Conservation (phyloP, 1,139 yeast genomes). For the Debaryomyces sp. region DNA sequence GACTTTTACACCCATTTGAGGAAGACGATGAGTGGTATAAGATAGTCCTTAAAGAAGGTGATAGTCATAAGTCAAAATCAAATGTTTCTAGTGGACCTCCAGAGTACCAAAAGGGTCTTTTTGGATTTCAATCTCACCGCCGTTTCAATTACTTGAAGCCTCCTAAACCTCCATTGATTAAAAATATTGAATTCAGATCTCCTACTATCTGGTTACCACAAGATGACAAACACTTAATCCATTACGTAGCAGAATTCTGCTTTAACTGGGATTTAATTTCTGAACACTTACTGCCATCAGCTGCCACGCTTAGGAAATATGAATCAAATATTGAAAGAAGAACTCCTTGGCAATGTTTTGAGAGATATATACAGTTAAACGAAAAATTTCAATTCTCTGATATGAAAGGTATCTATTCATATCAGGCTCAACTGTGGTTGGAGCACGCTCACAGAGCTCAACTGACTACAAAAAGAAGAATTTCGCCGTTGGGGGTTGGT, state of each 20-base stretch:
- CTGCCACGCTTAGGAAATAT: slow-evolving; percentile 63
- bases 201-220: slow-evolving; percentile 97
- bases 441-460: slow-evolving; percentile 91
- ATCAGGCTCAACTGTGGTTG: slow-evolving; percentile 86
- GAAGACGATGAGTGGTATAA: slow-evolving; percentile 68
- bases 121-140: slow-evolving; percentile 61
- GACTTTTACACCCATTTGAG: slow-evolving; percentile 62
- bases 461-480: slow-evolving; percentile 81
- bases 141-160: slow-evolving; percentile 69
- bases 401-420: slow-evolving; percentile 84
- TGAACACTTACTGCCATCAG: slow-evolving; percentile 66
- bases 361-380: slow-evolving; percentile 88
- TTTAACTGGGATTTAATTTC: slow-evolving; percentile 94
- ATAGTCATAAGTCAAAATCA: slow-evolving; percentile 16
- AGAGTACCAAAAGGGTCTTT: slow-evolving; percentile 57
- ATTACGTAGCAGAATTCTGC: slow-evolving; percentile 81
- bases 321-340: slow-evolving; percentile 89
- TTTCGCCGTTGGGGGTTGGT: slow-evolving; percentile 90
- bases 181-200: slow-evolving; percentile 76
- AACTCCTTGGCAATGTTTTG: slow-evolving; percentile 99
- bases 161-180: slow-evolving; percentile 84
- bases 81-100: slow-evolving; percentile 28
- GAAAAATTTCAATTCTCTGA: slow-evolving; percentile 85
- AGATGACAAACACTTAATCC: slow-evolving; percentile 81
- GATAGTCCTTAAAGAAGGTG: slow-evolving; percentile 54